Conservation (phyloP, 495 filamentous ascomycete genomes). For the Apiosordaria backusii region DNA sequence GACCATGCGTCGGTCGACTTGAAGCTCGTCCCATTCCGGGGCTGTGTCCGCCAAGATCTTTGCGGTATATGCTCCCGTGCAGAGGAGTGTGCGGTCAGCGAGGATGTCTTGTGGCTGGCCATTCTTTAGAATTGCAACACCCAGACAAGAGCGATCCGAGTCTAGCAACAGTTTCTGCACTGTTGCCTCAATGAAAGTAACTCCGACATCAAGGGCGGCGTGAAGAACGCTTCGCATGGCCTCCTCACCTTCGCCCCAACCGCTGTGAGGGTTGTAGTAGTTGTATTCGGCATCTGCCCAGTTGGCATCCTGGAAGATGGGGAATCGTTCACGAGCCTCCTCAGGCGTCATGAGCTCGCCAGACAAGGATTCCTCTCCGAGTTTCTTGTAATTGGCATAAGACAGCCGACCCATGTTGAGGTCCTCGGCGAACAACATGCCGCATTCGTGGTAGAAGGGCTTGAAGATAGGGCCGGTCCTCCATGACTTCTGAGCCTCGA, state of each 20-base stretch:
- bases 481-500: constrained; percentile 52
- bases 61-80: neutral
- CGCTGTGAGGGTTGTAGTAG: constrained; percentile 43
- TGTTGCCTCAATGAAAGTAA: neutral
- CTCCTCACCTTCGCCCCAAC: constrained; percentile 36
- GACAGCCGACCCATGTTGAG: constrained; percentile 38
- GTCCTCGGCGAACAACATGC: constrained; percentile 47
- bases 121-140: neutral
- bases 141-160: neutral
- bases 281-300: constrained; percentile 40
- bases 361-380: neutral
- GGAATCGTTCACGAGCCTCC: constrained; percentile 31
- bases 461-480: constrained; percentile 42
- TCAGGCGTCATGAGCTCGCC: constrained; percentile 16
- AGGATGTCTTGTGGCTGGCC: neutral
- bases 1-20: constrained; percentile 2
- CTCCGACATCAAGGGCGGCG: neutral
- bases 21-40: neutral
- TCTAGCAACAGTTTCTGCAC: neutral
- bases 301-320: constrained; percentile 27
- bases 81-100: neutral
- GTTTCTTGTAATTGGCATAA: constrained; percentile 36
- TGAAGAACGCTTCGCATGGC: neutral
- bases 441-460: constrained; percentile 52
- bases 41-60: constrained; percentile 2